A percentile compares a stretch with the other conserved stretches of the same genome.
Conservation (phyloP, 225 moss, liverwort and hornwort species). For the Neckera pumila region DNA sequence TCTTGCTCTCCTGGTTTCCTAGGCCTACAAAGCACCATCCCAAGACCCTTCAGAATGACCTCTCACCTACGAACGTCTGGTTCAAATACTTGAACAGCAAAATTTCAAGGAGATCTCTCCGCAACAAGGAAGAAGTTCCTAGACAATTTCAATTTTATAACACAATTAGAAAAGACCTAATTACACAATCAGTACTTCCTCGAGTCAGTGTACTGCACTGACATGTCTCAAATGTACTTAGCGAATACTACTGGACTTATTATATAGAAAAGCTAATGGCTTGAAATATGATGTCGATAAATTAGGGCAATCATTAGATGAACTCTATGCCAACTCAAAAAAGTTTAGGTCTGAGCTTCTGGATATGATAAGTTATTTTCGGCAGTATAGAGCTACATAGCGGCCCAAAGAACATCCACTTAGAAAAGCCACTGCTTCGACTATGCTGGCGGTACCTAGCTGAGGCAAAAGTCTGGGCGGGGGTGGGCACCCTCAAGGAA, state of each 20-base stretch:
- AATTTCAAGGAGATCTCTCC: neutral
- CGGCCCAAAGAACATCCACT: neutral
- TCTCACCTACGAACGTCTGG: neutral
- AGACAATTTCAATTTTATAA: neutral
- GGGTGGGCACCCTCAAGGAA: constrained; percentile 35
- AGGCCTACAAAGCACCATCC: constrained; percentile 42
- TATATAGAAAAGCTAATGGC: neutral
- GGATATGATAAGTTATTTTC: neutral
- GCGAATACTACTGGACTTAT: neutral
- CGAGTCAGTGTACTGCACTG: neutral
- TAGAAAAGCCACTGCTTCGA: neutral
- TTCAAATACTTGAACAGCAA: neutral
- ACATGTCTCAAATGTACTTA: neutral
- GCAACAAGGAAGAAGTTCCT: neutral
- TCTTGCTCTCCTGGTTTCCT: constrained; percentile 52
- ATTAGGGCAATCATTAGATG: neutral
- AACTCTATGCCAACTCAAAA: neutral
- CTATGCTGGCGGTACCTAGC: constrained; percentile 54
- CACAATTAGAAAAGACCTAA: neutral
- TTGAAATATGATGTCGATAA: neutral
- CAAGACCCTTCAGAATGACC: neutral
- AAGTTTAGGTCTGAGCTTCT: neutral
- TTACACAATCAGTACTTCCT: neutral
- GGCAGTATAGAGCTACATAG: neutral
- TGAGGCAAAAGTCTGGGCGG: constrained; percentile 63